phyloP scores from a whole-genome alignment of 129 eudicot species.

The Artemisia tridentata region DNA sequence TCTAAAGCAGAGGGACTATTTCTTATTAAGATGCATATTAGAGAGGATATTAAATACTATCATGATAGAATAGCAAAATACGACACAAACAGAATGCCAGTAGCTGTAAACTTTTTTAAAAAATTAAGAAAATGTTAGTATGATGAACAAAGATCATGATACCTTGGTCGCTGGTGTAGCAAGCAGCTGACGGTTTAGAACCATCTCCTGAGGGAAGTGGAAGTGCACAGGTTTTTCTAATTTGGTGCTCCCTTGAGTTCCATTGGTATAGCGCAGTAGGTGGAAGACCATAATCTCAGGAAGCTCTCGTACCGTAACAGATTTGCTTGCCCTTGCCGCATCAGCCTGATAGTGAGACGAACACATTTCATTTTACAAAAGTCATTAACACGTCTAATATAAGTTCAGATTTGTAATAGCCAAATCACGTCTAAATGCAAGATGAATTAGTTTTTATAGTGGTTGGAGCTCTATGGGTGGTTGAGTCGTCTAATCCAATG shows the following conservation, averaged over 20 bases:
- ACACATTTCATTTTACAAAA: slow-evolving; percentile 1
- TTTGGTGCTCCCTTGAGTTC: slow-evolving; percentile 81
- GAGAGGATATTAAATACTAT: background rate
- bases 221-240: slow-evolving; percentile 65
- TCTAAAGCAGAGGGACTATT: background rate
- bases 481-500: no score
- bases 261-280: slow-evolving; percentile 80
- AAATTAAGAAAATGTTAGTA: background rate
- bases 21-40: background rate
- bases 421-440: no score
- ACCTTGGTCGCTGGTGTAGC: slow-evolving; percentile 64
- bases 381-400: background rate
- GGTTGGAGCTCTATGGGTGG: no score
- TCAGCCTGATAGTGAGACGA: slow-evolving; percentile 51
- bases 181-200: slow-evolving; percentile 54
- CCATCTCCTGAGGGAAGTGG: slow-evolving; percentile 64
- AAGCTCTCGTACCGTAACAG: slow-evolving; percentile 65
- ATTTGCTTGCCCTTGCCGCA: slow-evolving; percentile 78
- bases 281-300: slow-evolving; percentile 74
- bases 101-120: background rate
- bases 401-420: no score
- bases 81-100: background rate
- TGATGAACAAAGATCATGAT: slow-evolving; percentile 5
- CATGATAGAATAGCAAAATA: slow-evolving; percentile 3
- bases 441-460: no score